These are phyloP conservation scores for Bacterosira constricta DNA, from an alignment of 108 stramenopile species.

Conservation along the genomic window DNA sequence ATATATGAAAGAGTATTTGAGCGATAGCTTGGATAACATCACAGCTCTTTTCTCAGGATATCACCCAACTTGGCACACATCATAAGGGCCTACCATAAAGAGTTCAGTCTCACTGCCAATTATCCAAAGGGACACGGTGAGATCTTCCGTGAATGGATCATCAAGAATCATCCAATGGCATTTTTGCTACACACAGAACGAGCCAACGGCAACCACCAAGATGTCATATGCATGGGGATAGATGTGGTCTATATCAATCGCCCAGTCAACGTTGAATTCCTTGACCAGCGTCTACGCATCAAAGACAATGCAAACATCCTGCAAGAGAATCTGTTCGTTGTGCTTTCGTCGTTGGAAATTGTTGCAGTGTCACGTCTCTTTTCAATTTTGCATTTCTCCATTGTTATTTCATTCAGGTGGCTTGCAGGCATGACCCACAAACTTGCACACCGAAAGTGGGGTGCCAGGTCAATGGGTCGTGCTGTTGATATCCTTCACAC, in stretches of 20 bases:
- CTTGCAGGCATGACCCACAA: conserved; percentile 1
- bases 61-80: neutral
- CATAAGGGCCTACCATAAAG: neutral
- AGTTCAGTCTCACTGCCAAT: neutral
- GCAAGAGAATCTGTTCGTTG: neutral
- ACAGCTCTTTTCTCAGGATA: neutral
- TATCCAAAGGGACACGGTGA: conserved; percentile 10
- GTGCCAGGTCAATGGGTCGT: neutral
- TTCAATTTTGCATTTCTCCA: conserved; percentile 3
- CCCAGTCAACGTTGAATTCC: neutral
- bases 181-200: neutral
- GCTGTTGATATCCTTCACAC: neutral
- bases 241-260: conserved; percentile 2
- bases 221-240: neutral
- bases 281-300: neutral
- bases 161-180: neutral
- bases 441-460: neutral
- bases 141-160: conserved; percentile 2
- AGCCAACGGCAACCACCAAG: neutral
- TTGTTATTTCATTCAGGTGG: neutral
- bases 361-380: conserved; percentile 4
- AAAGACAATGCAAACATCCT: neutral
- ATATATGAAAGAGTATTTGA: neutral
- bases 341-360: conserved; percentile 3
- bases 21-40: neutral